Conservation (phyloP, 176 grass and related monocot genomes). For the Puccinellia tenuiflora region DNA sequence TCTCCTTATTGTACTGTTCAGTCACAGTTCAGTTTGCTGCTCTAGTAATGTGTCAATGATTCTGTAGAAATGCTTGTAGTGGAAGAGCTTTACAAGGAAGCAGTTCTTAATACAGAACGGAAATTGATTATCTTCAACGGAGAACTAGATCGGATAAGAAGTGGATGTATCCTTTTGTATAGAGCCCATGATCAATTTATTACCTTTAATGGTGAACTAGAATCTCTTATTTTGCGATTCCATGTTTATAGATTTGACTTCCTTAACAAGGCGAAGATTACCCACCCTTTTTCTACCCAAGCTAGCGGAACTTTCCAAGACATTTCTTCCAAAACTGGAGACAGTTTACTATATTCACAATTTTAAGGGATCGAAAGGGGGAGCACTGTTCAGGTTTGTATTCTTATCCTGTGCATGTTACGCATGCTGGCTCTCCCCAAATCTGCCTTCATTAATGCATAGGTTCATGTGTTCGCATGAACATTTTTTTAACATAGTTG, state of each 20-base stretch:
- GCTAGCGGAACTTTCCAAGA: slow-evolving; percentile 64
- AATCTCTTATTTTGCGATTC: not conserved
- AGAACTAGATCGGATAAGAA: slow-evolving; percentile 96
- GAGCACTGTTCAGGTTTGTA: slow-evolving; percentile 75
- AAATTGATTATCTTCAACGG: slow-evolving; percentile 96
- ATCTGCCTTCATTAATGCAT: not conserved
- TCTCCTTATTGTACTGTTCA: not conserved
- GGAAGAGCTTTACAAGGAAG: slow-evolving; percentile 95
- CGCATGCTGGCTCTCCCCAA: not conserved
- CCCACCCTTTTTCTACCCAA: slow-evolving; percentile 94
- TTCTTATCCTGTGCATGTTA: not conserved
- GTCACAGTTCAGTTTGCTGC: not conserved
- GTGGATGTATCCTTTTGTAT: slow-evolving; percentile 83
- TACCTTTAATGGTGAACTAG: not conserved
- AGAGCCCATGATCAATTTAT: not conserved
- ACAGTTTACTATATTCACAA: slow-evolving; percentile 97
- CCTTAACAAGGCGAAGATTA: slow-evolving; percentile 82
- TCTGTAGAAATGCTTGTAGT: slow-evolving; percentile 89
- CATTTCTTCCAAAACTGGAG: slow-evolving; percentile 89
- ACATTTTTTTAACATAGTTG: not conserved
- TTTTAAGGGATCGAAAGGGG: slow-evolving; percentile 89
- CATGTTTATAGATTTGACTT: slow-evolving; percentile 5
- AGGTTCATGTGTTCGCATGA: not conserved
- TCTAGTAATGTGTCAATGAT: slow-evolving; percentile 7
- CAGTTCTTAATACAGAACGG: slow-evolving; percentile 50